These are phyloP conservation scores for Xanthoparmelia taractica DNA, from an alignment of 495 filamentous ascomycete genomes.

Conservation along the genomic window DNA sequence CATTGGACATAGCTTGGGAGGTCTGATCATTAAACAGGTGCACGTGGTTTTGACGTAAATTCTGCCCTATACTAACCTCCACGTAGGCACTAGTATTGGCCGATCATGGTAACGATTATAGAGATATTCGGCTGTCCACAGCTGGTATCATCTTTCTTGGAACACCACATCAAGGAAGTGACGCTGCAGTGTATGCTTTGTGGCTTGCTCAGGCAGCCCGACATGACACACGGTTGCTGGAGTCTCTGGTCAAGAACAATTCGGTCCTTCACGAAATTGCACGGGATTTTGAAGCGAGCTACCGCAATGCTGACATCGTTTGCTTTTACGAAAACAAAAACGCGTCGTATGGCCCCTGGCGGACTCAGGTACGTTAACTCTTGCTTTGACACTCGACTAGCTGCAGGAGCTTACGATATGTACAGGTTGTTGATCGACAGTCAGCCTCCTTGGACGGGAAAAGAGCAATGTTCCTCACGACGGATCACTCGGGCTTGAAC, in stretches of 20 bases:
- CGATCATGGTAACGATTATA: neutral
- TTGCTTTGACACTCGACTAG: neutral
- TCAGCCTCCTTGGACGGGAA: constrained; percentile 3
- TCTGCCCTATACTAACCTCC: neutral
- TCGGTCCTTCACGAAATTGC: neutral
- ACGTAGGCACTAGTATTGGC: neutral
- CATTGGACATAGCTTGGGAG: too few relatives aligned
- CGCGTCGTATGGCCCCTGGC: neutral
- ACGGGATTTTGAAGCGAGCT: constrained; percentile 1
- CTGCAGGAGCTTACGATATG: neutral
- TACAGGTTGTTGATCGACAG: neutral
- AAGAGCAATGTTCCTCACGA: neutral
- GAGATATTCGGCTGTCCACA: neutral
- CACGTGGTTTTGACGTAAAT: too few relatives aligned
- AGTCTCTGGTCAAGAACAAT: neutral
- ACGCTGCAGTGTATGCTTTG: neutral
- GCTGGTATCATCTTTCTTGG: neutral
- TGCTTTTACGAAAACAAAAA: constrained; percentile 1
- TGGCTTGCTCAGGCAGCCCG: neutral
- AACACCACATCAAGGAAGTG: constrained; percentile 1
- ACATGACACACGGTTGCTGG: neutral
- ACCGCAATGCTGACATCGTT: neutral
- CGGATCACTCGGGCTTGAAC: constrained; percentile 2
- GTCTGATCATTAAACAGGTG: too few relatives aligned
- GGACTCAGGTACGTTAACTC: neutral